A percentile compares a stretch with the other conserved stretches of the same genome.
These are phyloP conservation scores for Wakefieldia striispora DNA, from an alignment of 768 basidiomycete species.

Conservation along the genomic window DNA sequence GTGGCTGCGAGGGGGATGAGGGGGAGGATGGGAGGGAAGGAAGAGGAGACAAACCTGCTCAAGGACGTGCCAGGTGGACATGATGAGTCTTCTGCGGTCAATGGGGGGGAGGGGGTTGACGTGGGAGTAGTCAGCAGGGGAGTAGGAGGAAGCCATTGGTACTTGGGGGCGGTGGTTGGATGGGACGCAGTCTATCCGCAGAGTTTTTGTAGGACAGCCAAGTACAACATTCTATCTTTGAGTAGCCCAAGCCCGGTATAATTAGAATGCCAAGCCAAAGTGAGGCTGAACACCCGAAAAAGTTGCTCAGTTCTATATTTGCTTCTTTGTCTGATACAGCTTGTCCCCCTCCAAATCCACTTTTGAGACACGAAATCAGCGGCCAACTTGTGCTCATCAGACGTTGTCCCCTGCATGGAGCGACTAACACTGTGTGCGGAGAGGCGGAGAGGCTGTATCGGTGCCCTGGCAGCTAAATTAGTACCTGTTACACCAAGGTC, in stretches of 20 bases:
- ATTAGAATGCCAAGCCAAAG: conserved; percentile 46
- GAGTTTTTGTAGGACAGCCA: conserved; percentile 44
- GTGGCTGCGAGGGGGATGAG: conserved; percentile 43
- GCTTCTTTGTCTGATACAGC: not conserved
- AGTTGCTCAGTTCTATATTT: conserved; percentile 21
- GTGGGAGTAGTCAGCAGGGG: conserved; percentile 16
- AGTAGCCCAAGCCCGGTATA: conserved; percentile 33
- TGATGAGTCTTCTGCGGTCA: conserved; percentile 35
- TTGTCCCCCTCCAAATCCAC: not conserved
- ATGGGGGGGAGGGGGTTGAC: conserved; percentile 13
- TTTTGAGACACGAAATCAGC: too few species aligned
- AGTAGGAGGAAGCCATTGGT: conserved; percentile 29
- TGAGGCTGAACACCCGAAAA: conserved; percentile 36
- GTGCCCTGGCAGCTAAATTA: conserved; percentile 15
- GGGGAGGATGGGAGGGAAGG: not conserved
- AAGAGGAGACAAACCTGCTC: conserved; percentile 39
- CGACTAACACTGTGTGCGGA: too few species aligned
- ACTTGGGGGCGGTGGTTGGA: conserved; percentile 10
- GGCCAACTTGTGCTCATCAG: too few species aligned
- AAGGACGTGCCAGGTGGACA: conserved; percentile 44
- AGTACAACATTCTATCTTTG: conserved; percentile 48
- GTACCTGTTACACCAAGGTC: conserved; percentile 31
- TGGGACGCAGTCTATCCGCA: conserved; percentile 17
- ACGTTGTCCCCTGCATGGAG: too few species aligned
- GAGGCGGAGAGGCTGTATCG: not conserved